Percentiles rank a stretch among this genome's conserved stretches.
These are phyloP conservation scores for Clonostachys chloroleuca DNA, from an alignment of 2,329 filamentous ascomycete species.

Conservation along the genomic window DNA sequence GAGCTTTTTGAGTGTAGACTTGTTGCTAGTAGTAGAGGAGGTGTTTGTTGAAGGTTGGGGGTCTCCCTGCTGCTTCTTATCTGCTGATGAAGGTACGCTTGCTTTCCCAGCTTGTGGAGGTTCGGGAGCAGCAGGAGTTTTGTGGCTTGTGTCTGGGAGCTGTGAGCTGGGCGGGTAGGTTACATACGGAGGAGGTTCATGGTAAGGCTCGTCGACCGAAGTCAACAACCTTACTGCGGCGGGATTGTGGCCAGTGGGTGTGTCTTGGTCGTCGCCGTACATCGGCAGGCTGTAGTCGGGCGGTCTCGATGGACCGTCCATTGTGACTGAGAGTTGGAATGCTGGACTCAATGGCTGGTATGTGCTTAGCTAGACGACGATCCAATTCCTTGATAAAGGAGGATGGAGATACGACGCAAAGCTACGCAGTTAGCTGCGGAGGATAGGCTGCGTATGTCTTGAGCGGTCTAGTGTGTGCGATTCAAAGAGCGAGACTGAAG, in stretches of 20 bases:
- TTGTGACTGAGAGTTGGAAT: slow-evolving; percentile 15
- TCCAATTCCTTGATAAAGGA: too few species aligned
- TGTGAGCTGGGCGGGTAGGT: slow-evolving; percentile 7
- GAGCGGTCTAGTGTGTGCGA: too few species aligned
- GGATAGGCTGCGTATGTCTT: too few species aligned
- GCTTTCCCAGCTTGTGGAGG: background rate
- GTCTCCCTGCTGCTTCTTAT: background rate
- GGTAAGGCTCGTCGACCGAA: slow-evolving; percentile 51
- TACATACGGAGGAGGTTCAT: slow-evolving; percentile 52
- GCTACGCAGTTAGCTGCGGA: too few species aligned
- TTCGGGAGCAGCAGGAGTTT: background rate
- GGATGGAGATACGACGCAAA: too few species aligned
- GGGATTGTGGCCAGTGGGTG: slow-evolving; percentile 39
- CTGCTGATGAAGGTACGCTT: background rate
- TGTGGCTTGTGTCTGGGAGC: too few species aligned
- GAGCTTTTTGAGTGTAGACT: background rate
- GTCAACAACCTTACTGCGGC: slow-evolving; percentile 58
- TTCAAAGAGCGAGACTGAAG: too few species aligned
- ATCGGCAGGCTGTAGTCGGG: slow-evolving; percentile 53
- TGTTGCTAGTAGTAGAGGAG: too few species aligned
- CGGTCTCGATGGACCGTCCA: slow-evolving; percentile 48
- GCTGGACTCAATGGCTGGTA: background rate
- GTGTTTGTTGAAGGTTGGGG: too few species aligned
- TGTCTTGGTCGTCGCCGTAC: slow-evolving; percentile 41
- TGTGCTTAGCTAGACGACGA: too few species aligned